Conservation (phyloP, 1,284 basidiomycete species). For the Apiotrichum gracile region DNA sequence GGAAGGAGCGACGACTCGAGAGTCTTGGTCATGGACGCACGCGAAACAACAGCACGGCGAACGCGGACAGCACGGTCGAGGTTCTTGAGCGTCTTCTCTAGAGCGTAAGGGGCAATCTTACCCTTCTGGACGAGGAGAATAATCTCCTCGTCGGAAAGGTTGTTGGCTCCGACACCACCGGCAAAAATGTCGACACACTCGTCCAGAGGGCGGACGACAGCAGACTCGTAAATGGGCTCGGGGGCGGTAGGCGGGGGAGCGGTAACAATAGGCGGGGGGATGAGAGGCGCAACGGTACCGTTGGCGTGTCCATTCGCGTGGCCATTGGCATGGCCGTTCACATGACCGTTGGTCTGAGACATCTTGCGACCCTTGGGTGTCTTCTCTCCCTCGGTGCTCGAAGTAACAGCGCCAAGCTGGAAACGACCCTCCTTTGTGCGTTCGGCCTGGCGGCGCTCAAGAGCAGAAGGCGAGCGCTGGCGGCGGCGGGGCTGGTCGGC, state of each 20-base stretch:
- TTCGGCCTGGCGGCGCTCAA: constrained; percentile 9
- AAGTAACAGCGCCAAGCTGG: background rate
- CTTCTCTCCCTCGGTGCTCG: constrained; percentile 17
- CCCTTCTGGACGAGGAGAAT: constrained; percentile 83
- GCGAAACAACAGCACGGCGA: constrained; percentile 84
- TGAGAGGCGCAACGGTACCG: constrained; percentile 32
- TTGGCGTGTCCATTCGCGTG: constrained; percentile 10
- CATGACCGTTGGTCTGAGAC: constrained; percentile 8
- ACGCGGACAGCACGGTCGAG: constrained; percentile 80
- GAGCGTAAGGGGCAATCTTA: constrained; percentile 86
- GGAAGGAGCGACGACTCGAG: constrained; percentile 82
- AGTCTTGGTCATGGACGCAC: constrained; percentile 75
- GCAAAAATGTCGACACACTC: constrained; percentile 83
- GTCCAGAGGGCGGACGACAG: constrained; percentile 57
- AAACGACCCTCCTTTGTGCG: constrained; percentile 10
- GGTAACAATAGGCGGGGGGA: constrained; percentile 17
- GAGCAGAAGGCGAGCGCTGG: constrained; percentile 10
- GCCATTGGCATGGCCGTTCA: constrained; percentile 3
- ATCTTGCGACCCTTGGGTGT: constrained; percentile 13
- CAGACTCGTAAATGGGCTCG: background rate
- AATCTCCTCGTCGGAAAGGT: constrained; percentile 87
- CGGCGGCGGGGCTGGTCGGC: constrained; percentile 13
- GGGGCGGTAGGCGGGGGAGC: background rate
- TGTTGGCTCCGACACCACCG: constrained; percentile 57
- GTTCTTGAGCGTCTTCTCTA: constrained; percentile 88